Base-by-base conservation (phyloP, 2,329 filamentous ascomycete genomes). In the Diaporthe capsici region DNA sequence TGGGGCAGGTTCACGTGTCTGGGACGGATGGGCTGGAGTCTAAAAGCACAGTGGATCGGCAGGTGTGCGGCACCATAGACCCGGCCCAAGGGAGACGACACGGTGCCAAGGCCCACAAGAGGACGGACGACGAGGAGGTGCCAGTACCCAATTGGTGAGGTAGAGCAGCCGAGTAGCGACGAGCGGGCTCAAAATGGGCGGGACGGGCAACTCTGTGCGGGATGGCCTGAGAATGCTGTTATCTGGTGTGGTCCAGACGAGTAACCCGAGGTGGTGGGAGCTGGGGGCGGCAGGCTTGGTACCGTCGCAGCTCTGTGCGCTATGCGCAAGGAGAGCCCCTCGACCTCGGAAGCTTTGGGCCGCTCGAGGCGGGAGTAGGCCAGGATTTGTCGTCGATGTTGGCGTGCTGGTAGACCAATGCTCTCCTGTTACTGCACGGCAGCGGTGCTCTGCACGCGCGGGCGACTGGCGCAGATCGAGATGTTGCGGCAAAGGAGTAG, bases 1-100 rank as follows among this genome's bases (percentile, higher is more conserved):
- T 67, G 61, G 61, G 65, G 49, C 31, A 34, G 49, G 34, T 20
- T 55, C 49, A 22, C 34, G 34, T 53, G 34, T 70, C 65, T 55
- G 65, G 49, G 49, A 70, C 49, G 34, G 65, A 70, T 70, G 65
- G 49, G 65, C 65, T 70, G 34, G 65, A 70, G 65, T 70, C 65
- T 55, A 70, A 55, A 70, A 28, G 49, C 65, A 34, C n/a, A 42
- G 34, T 70, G 49, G 65, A 70, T 70, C 49, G 49, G 65, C 47
- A 53, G 44, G 47, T 68, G 47, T 53, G 63, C 44, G 47, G 65
- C 65, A 70, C 47, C 65, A 70, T 68, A n/a, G 65, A 55, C 65
- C 65, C 65, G 65, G 65, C 65, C 65, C 49, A 55, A 55, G 65
- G 65, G 65, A 70, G 65, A 55, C 65, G 65, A 70, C 65, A 70